Percentiles rank a stretch among this genome's conserved stretches.
Evolutionary conservation across 495 filamentous ascomycete genomes (phyloP).

Genomic region (Sporormia fimetaria): DNA sequence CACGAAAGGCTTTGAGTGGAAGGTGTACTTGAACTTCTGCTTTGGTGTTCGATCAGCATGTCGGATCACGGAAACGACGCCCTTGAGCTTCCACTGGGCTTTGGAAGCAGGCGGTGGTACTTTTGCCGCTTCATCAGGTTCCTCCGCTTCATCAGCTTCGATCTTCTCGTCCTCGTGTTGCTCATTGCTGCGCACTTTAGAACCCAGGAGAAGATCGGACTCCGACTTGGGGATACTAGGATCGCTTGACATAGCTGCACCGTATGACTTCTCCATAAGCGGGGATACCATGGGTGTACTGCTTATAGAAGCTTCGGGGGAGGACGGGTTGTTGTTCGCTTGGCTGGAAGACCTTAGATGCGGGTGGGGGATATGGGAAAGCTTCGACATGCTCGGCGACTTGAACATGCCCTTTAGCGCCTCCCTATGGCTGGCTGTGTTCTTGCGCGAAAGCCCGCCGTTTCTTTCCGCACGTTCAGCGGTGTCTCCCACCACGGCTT

Average conservation of each 20-base stretch:
- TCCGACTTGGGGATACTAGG: conserved; percentile 16
- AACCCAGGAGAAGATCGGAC: conserved; percentile 11
- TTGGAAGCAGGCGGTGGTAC: conserved; percentile 77
- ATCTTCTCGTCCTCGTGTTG: conserved; percentile 27
- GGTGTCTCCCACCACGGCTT: conserved; percentile 14
- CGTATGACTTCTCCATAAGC: conserved; percentile 37
- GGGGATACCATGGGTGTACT: conserved; percentile 42
- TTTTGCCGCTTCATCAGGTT: no score
- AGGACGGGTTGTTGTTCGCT: conserved; percentile 16
- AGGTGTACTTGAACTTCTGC: conserved; percentile 98
- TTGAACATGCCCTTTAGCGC: conserved; percentile 42
- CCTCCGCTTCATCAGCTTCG: no score
- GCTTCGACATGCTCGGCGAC: conserved; percentile 52
- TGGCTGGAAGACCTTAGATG: conserved; percentile 17
- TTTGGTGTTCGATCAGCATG: conserved; percentile 97
- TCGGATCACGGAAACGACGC: conserved; percentile 92
- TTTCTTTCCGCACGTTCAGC: conserved; percentile 19
- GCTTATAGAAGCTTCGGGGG: conserved; percentile 36
- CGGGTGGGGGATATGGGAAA: conserved; percentile 32
- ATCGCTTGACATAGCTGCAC: conserved; percentile 1
- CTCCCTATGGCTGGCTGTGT: conserved; percentile 32
- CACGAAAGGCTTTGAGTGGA: conserved; percentile 92
- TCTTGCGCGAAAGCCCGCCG: conserved; percentile 31
- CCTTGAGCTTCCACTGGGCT: conserved; percentile 94
- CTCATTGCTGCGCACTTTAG: conserved; percentile 11